Evolutionary conservation across 2,329 filamentous ascomycete species (phyloP).

Genomic region (Xylaria sp.): DNA sequence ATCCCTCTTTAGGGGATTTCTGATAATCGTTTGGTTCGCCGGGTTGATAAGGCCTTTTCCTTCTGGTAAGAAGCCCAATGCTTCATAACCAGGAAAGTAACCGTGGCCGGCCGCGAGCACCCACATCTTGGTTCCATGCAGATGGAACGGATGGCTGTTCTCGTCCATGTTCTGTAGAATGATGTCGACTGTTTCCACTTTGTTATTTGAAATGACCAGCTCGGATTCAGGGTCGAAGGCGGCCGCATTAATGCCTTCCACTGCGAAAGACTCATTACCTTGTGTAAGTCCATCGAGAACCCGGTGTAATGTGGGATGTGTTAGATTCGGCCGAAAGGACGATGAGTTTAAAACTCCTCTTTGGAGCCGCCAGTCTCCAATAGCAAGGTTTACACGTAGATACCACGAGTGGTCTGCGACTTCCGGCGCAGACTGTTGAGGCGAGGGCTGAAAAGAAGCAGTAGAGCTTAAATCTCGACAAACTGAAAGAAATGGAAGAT

Average conservation of each 20-base stretch:
- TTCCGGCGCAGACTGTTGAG: conserved; percentile 55
- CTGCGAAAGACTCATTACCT: conserved; percentile 58
- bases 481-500: conserved; percentile 51
- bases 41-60: conserved; percentile 52
- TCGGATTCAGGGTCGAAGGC: conserved; percentile 55
- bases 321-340: conserved; percentile 61
- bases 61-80: conserved; percentile 48
- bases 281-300: conserved; percentile 57
- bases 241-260: conserved; percentile 63
- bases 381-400: conserved; percentile 67
- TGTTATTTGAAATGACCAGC: conserved; percentile 66
- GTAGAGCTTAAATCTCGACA: conserved; percentile 63
- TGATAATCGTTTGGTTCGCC: conserved; percentile 48
- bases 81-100: conserved; percentile 58
- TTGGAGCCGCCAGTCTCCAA: conserved; percentile 66
- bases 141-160: conserved; percentile 72
- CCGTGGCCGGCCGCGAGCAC: conserved; percentile 71
- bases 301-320: conserved; percentile 61
- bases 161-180: conserved; percentile 71
- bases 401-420: conserved; percentile 63
- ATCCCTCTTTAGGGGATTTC: conserved; percentile 61
- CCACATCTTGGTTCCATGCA: conserved; percentile 72
- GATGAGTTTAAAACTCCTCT: conserved; percentile 68
- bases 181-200: conserved; percentile 63
- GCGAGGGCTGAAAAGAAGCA: conserved; percentile 56